Evolutionary conservation across 495 filamentous ascomycete species (phyloP).

Genomic region (Xylaria scruposa): DNA sequence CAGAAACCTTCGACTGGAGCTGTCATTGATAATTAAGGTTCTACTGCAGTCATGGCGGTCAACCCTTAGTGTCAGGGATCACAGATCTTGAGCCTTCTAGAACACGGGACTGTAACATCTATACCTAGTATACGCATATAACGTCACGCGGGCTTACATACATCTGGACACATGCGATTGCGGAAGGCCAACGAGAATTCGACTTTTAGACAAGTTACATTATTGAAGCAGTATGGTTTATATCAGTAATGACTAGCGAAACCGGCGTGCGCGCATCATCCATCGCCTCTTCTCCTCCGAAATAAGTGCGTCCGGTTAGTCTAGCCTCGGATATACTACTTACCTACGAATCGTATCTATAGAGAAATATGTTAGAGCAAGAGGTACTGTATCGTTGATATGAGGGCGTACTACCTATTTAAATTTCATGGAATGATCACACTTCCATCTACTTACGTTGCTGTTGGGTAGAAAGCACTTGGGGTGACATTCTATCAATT

Average conservation of each 20-base stretch:
- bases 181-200: background rate
- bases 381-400: background rate
- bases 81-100: constrained; percentile 7
- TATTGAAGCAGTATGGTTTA: background rate
- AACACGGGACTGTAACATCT: background rate
- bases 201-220: background rate
- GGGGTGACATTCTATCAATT: constrained; percentile 8
- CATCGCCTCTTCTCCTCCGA: background rate
- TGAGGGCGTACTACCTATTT: background rate
- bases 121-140: background rate
- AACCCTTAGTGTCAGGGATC: constrained; percentile 2
- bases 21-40: constrained; percentile 10
- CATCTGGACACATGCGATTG: background rate
- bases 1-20: background rate
- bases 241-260: constrained; percentile 2
- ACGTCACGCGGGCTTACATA: background rate
- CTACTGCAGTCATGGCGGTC: constrained; percentile 16
- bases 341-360: too few relatives aligned
- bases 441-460: background rate
- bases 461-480: constrained; percentile 4
- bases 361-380: background rate
- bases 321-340: background rate
- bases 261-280: constrained; percentile 9
- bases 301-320: background rate
- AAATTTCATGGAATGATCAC: background rate